These are phyloP conservation scores for Cyclotella baltica DNA, from an alignment of 108 stramenopile genomes.

Conservation along the genomic window DNA sequence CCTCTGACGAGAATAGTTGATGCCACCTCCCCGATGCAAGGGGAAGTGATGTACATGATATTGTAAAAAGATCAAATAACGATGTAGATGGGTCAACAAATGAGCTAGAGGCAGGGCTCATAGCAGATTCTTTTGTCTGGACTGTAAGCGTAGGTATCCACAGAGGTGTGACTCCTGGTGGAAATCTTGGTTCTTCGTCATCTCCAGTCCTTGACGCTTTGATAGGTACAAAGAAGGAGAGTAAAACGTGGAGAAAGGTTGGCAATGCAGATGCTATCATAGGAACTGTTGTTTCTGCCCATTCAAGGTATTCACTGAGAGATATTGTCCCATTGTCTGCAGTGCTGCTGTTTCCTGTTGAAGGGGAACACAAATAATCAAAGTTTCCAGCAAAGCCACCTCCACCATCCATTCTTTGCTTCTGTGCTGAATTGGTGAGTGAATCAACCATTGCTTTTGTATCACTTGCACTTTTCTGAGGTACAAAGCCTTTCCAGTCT, in stretches of 20 bases:
- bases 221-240: slow-evolving; percentile 67
- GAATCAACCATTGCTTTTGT: slow-evolving; percentile 46
- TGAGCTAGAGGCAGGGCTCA: slow-evolving; percentile 11
- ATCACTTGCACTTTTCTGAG: slow-evolving; percentile 16
- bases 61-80: slow-evolving; percentile 36
- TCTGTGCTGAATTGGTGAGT: slow-evolving; percentile 30
- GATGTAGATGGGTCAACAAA: slow-evolving; percentile 19
- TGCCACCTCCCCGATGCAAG: slow-evolving; percentile 57
- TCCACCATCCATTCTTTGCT: slow-evolving; percentile 22
- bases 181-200: slow-evolving; percentile 46
- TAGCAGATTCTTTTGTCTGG: slow-evolving; percentile 33
- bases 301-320: slow-evolving; percentile 68
- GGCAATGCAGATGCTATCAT: slow-evolving; percentile 68
- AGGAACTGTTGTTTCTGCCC: slow-evolving; percentile 76
- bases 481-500: slow-evolving; percentile 26
- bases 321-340: slow-evolving; percentile 33
- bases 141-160: slow-evolving; percentile 43
- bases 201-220: slow-evolving; percentile 38
- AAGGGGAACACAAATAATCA: slow-evolving; percentile 52
- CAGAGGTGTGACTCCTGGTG: slow-evolving; percentile 43
- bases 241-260: slow-evolving; percentile 71
- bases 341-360: slow-evolving; percentile 13
- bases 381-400: slow-evolving; percentile 22
- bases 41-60: slow-evolving; percentile 44
- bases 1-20: slow-evolving; percentile 80